Evolutionary conservation across 1,139 yeast genomes (phyloP).

Genomic region (Debaryomyces fabryi): DNA sequence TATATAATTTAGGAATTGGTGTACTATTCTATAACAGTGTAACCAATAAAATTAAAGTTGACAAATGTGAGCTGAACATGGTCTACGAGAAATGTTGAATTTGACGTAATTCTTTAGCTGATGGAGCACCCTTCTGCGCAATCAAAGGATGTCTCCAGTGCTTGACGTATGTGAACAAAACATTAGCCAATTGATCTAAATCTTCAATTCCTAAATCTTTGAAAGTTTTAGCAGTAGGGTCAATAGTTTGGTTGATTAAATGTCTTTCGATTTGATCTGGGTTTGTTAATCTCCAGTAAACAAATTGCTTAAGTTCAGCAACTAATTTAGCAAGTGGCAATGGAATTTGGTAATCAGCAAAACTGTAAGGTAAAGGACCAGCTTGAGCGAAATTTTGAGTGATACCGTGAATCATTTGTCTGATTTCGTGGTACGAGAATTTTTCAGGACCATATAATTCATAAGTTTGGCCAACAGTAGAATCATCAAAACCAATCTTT

Average conservation of each 20-base stretch:
- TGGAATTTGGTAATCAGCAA: slow-evolving; percentile 36
- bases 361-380: slow-evolving; percentile 49
- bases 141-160: slow-evolving; percentile 57
- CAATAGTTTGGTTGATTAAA: slow-evolving; percentile 66
- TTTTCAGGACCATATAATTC: slow-evolving; percentile 78
- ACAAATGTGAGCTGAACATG: background rate
- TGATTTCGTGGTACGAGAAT: slow-evolving; percentile 63
- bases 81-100: slow-evolving; percentile 45
- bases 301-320: slow-evolving; percentile 52
- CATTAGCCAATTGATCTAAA: slow-evolving; percentile 69
- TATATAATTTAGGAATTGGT: background rate
- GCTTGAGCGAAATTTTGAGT: slow-evolving; percentile 60
- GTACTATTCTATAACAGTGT: background rate
- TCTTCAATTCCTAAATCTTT: slow-evolving; percentile 69
- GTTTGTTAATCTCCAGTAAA: slow-evolving; percentile 72
- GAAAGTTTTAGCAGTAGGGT: slow-evolving; percentile 65
- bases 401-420: slow-evolving; percentile 70
- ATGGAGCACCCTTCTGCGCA: slow-evolving; percentile 49
- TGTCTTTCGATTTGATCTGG: slow-evolving; percentile 81
- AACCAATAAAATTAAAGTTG: slow-evolving; percentile 1
- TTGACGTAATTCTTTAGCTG: slow-evolving; percentile 48
- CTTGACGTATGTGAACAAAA: slow-evolving; percentile 65
- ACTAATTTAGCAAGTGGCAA: slow-evolving; percentile 46
- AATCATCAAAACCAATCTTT: slow-evolving; percentile 77
- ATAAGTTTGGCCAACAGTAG: slow-evolving; percentile 74